A percentile compares a stretch with the other conserved stretches of the same genome.
Conservation (phyloP, 148 eudicot species). For the Dysphania ambrosioides region DNA sequence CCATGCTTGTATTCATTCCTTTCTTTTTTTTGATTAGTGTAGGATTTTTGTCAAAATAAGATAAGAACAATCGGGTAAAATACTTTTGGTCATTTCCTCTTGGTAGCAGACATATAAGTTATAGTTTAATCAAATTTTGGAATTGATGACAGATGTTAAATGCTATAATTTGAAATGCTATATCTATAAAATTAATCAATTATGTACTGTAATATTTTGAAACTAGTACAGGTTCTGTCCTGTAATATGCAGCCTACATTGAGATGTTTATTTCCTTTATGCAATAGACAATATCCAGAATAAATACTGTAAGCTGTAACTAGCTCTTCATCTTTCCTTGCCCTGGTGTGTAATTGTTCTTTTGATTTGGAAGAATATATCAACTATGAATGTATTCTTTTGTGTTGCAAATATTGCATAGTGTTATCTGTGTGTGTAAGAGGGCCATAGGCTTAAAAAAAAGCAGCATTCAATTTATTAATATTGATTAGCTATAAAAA, state of each 20-base stretch:
- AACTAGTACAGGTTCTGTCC: not conserved
- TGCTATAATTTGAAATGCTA: not conserved
- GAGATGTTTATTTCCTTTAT: not conserved
- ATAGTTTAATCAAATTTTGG: not conserved
- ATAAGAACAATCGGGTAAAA: not conserved
- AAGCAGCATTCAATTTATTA: not conserved
- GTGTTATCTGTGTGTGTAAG: not conserved
- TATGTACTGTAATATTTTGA: not conserved
- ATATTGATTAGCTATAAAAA: not conserved
- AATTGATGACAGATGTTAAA: not conserved
- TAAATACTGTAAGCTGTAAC: not conserved
- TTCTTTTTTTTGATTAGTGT: not conserved
- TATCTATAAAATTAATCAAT: constrained; percentile 2
- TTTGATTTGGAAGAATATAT: not conserved
- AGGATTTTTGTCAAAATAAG: not conserved
- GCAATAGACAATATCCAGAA: not conserved
- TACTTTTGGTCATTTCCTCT: not conserved
- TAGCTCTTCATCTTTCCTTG: not conserved
- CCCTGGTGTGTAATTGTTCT: not conserved
- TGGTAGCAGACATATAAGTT: not conserved
- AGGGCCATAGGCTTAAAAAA: not conserved
- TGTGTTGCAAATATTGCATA: not conserved
- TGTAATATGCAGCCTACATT: not conserved
- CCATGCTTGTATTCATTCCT: not conserved
- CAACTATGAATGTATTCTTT: too few relatives aligned